These are phyloP conservation scores for Saraca asoca DNA, from an alignment of 331 rosid genomes.

Conservation along the genomic window DNA sequence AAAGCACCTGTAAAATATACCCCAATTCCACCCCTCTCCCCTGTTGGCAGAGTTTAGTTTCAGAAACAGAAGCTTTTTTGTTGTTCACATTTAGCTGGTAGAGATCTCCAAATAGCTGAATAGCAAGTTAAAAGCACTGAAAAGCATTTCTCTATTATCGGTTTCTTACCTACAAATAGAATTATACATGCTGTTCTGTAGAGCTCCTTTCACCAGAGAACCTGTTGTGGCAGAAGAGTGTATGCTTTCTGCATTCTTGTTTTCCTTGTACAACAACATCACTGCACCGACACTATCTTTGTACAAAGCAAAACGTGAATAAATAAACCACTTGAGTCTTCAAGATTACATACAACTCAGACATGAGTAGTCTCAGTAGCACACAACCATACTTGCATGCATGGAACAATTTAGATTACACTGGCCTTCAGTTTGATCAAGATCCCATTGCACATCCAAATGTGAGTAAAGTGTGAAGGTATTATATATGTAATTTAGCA, in stretches of 20 bases:
- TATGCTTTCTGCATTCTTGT: constrained; percentile 23
- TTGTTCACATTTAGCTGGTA: constrained; percentile 34
- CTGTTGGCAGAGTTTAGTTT: constrained; percentile 78
- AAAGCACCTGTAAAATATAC: constrained; percentile 55
- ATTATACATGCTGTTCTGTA: too few relatives aligned
- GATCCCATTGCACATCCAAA: too few relatives aligned
- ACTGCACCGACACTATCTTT: constrained; percentile 27
- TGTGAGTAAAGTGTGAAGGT: too few relatives aligned
- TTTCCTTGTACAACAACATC: constrained; percentile 31
- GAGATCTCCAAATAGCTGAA: constrained; percentile 26
- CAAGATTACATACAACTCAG: constrained; percentile 1
- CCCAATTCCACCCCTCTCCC: constrained; percentile 81
- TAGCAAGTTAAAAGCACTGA: constrained; percentile 26
- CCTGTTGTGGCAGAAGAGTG: background rate
- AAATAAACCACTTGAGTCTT: constrained; percentile 31
- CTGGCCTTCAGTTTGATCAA: too few relatives aligned
- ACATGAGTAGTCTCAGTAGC: background rate
- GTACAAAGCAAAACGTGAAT: constrained; percentile 39
- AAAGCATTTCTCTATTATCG: constrained; percentile 12
- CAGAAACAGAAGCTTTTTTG: constrained; percentile 15
- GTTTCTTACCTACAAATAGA: background rate
- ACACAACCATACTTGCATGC: too few relatives aligned
- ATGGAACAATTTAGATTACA: too few relatives aligned
- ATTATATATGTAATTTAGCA: too few relatives aligned
- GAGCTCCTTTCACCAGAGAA: background rate